These are phyloP conservation scores for Yarrowia yakushimensis DNA, from an alignment of 805 yeast genomes.

Conservation along the genomic window DNA sequence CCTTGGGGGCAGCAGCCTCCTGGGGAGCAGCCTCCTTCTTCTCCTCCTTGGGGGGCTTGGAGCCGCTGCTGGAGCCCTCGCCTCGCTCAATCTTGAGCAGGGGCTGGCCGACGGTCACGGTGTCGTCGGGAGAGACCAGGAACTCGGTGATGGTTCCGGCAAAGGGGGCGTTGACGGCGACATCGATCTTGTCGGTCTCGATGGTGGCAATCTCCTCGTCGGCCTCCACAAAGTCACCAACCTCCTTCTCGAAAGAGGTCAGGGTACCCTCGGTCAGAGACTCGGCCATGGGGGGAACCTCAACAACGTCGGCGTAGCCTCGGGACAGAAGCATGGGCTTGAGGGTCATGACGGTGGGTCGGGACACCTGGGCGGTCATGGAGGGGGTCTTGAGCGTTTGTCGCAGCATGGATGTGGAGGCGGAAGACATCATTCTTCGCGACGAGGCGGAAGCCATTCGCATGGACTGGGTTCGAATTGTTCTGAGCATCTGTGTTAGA, in stretches of 20 bases:
- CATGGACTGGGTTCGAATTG: conserved; percentile 19
- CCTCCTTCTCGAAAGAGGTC: conserved; percentile 52
- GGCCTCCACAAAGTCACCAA: conserved; percentile 81
- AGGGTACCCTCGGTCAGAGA: conserved; percentile 96
- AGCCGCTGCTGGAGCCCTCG: conserved; percentile 54
- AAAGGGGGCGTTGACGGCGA: conserved; percentile 92
- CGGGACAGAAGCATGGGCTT: conserved; percentile 16
- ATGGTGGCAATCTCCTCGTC: conserved; percentile 95
- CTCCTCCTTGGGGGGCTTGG: conserved; percentile 35
- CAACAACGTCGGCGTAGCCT: conserved; percentile 49
- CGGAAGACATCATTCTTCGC: conserved; percentile 18
- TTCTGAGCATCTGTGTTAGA: conserved; percentile 20
- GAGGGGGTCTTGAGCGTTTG: conserved; percentile 21
- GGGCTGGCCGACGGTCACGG: conserved; percentile 95
- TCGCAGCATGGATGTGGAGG: conserved; percentile 21
- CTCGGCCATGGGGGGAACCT: conserved; percentile 98
- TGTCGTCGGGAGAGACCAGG: conserved; percentile 79
- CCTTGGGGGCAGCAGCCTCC: conserved; percentile 31
- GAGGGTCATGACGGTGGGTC: conserved; percentile 26
- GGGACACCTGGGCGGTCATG: conserved; percentile 2
- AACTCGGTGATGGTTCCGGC: conserved; percentile 85
- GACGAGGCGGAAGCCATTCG: conserved; percentile 23
- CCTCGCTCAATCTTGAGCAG: conserved; percentile 80
- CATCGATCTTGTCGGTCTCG: conserved; percentile 97
- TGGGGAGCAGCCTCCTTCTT: conserved; percentile 33